Evolutionary conservation across 495 filamentous ascomycete genomes (phyloP).

Genomic region (Evansstolkia leycettana): DNA sequence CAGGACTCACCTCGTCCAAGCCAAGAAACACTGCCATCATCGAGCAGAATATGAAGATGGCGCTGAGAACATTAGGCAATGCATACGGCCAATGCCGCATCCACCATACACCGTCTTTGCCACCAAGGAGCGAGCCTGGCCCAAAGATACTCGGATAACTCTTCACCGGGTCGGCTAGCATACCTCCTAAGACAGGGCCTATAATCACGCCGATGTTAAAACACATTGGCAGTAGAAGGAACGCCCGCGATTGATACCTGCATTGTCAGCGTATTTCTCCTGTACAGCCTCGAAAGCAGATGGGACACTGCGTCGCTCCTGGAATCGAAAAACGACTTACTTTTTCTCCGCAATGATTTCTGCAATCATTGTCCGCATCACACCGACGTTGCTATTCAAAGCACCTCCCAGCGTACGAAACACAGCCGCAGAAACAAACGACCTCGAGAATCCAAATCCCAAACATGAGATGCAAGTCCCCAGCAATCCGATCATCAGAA

Average conservation of each 20-base stretch:
- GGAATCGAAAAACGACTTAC: conserved; percentile 10
- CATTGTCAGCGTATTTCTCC: not conserved
- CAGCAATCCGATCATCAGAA: conserved; percentile 60
- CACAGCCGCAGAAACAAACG: conserved; percentile 52
- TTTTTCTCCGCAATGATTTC: conserved; percentile 65
- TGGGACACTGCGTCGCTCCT: no score
- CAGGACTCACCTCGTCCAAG: conserved; percentile 40
- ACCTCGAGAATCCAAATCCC: conserved; percentile 68
- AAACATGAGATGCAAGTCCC: conserved; percentile 61
- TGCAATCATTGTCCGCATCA: conserved; percentile 71
- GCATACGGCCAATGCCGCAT: conserved; percentile 50
- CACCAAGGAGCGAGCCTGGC: conserved; percentile 35
- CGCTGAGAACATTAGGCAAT: conserved; percentile 48
- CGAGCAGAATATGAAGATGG: conserved; percentile 38
- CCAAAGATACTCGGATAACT: conserved; percentile 58
- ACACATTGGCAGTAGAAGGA: conserved; percentile 68
- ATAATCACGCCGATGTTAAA: conserved; percentile 67
- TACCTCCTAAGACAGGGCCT: conserved; percentile 51
- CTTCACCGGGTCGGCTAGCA: conserved; percentile 57
- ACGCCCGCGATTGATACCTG: conserved; percentile 61
- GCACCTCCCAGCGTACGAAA: conserved; percentile 65
- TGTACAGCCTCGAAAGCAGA: no score
- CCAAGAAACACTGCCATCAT: conserved; percentile 40
- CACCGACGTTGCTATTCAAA: conserved; percentile 72
- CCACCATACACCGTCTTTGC: conserved; percentile 44